Evolutionary conservation across 805 yeast genomes (phyloP), one percentile per base, ranked within the genome.

Genomic region (Ogataea glucozyma): DNA sequence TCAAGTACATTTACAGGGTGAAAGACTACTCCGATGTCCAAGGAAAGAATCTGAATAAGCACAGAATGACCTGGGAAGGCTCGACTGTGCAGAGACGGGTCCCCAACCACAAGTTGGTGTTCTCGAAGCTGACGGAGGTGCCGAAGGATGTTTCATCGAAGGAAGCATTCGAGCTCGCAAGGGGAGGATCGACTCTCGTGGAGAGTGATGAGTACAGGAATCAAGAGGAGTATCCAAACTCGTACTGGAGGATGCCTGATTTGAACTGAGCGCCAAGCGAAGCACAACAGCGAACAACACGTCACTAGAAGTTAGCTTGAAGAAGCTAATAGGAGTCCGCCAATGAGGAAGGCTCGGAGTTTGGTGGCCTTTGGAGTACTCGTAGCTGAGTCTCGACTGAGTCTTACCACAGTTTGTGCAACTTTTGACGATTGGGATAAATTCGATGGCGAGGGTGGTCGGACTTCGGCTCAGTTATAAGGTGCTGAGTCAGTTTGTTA

Each of bases 1-100:
- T 55, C 31, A 49, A 47, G 4, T 65, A 46, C 38, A 48, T 64
- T 4, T 65, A 64, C 46, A 53, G 48, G 34, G 47, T 51, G 1
- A 50, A 44, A 23, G 49, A 43, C 14, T 9, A 31, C 3, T 41
- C 32, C 20, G 56, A 52, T 32, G 41, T 46, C 6, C 33, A 49
- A 3, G 57, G 56, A 10, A 47, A 50, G 8, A 26, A 26, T n/a
- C 21, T 54, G 36, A 31, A 26, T 5, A 53, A 58, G 31, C 26
- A 26, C 7, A 48, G 55, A 17, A 38, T 48, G 6, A 32, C 44
- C 7, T 32, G 16, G 17, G 45, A 39, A 16, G 53, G 57, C 13
- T 38, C 26, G 2, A 35, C 47, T 0, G 36, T 35, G 4, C 31
- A 44, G 26, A 44, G 50, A 19, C 31, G 32, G 24, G 48, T 57